These are phyloP conservation scores for Hypoxylon sp. DNA, from an alignment of 2,329 filamentous ascomycete species.

Conservation along the genomic window DNA sequence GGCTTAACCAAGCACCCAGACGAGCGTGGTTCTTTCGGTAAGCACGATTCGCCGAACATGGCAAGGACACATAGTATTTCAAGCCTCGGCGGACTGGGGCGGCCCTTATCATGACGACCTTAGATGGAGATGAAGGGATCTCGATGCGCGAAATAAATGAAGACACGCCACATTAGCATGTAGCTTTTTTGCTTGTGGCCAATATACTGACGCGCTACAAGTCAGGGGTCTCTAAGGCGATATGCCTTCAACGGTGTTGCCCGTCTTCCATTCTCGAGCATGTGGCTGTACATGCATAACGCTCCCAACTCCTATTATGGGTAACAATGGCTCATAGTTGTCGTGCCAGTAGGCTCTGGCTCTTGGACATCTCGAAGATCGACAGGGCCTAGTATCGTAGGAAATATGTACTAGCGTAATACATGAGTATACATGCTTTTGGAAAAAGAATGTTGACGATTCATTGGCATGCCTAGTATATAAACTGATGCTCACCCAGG, in stretches of 20 bases:
- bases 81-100: neutral
- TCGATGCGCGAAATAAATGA: neutral
- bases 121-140: neutral
- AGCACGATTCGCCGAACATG: neutral
- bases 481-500: neutral
- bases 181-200: neutral
- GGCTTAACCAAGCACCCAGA: neutral
- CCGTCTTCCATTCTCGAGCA: constrained; percentile 48
- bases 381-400: neutral
- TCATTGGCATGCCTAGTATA: neutral
- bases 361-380: neutral
- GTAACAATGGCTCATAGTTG: neutral
- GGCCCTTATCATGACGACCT: neutral
- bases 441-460: neutral
- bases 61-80: neutral
- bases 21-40: neutral
- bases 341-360: neutral
- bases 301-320: constrained; percentile 1
- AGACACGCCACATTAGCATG: neutral
- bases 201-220: constrained; percentile 36
- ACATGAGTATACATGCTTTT: neutral
- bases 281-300: constrained; percentile 45
- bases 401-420: neutral
- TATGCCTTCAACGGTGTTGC: constrained; percentile 51
- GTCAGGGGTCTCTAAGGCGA: constrained; percentile 48